Evolutionary conservation across 345 rosid species (phyloP).

Genomic region (Zanthoxylum bungeanum): DNA sequence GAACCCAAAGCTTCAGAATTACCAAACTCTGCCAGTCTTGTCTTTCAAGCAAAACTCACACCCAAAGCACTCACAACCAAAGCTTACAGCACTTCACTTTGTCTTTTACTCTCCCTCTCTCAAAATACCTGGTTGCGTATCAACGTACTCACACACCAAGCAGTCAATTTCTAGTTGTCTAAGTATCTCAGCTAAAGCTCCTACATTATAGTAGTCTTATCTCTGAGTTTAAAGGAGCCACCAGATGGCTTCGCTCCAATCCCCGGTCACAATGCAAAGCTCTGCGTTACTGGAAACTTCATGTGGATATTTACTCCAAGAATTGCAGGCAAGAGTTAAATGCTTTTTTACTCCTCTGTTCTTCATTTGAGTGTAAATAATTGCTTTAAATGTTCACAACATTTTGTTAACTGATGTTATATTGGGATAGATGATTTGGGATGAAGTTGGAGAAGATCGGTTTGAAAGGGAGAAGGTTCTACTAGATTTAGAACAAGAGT

Average conservation of each 20-base stretch:
- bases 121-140: conserved; percentile 22
- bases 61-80: conserved; percentile 42
- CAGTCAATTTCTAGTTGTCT: conserved; percentile 19
- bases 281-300: conserved; percentile 63
- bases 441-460: conserved; percentile 90
- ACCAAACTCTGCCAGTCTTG: conserved; percentile 71
- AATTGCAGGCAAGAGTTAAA: conserved; percentile 65
- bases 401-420: background rate
- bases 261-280: conserved; percentile 61
- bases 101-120: conserved; percentile 14
- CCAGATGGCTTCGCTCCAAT: conserved; percentile 68
- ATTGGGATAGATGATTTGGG: conserved; percentile 84
- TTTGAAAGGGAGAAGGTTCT: conserved; percentile 78
- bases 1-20: conserved; percentile 61
- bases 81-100: conserved; percentile 27
- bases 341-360: background rate
- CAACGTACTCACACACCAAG: conserved; percentile 26
- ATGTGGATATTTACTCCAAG: conserved; percentile 85
- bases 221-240: conserved; percentile 8
- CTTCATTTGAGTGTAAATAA: background rate
- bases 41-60: conserved; percentile 61
- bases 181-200: conserved; percentile 15
- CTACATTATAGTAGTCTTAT: conserved; percentile 6
- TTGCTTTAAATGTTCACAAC: background rate
- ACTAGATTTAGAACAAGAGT: conserved; percentile 84